phyloP scores from a whole-genome alignment of 441 rosid species.

The Populus hybrid region DNA sequence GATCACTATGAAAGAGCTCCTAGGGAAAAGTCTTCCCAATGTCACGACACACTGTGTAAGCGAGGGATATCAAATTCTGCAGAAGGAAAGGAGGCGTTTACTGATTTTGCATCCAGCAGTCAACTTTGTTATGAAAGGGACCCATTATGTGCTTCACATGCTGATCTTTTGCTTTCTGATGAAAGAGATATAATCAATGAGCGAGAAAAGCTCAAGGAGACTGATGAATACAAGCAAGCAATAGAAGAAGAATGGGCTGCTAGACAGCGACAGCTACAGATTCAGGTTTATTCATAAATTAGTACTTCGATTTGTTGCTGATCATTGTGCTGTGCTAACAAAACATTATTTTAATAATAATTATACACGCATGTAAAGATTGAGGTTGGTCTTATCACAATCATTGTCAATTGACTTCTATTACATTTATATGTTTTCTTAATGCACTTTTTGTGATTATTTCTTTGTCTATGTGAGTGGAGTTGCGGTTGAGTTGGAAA shows the following conservation, averaged over 20 bases:
- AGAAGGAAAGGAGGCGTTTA: slow-evolving; percentile 19
- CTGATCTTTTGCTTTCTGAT: slow-evolving; percentile 24
- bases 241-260: slow-evolving; percentile 80
- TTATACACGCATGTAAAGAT: not conserved
- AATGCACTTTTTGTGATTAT: not conserved
- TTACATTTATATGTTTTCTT: not conserved
- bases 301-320: not conserved
- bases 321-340: not conserved
- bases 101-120: slow-evolving; percentile 20
- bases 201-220: slow-evolving; percentile 75
- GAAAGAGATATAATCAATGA: slow-evolving; percentile 47
- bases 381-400: not conserved
- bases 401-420: not conserved
- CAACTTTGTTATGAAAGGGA: slow-evolving; percentile 15
- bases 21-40: slow-evolving; percentile 7
- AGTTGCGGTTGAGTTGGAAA: not conserved
- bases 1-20: slow-evolving; percentile 6
- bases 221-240: slow-evolving; percentile 75
- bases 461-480: not conserved
- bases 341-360: not conserved
- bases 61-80: slow-evolving; percentile 19
- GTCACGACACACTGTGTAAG: slow-evolving; percentile 23
- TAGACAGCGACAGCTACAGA: slow-evolving; percentile 57
- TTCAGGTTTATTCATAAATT: slow-evolving; percentile 49
- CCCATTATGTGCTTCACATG: slow-evolving; percentile 11